Conservation (phyloP, 768 basidiomycete species). For the Butyriboletus loyo region DNA sequence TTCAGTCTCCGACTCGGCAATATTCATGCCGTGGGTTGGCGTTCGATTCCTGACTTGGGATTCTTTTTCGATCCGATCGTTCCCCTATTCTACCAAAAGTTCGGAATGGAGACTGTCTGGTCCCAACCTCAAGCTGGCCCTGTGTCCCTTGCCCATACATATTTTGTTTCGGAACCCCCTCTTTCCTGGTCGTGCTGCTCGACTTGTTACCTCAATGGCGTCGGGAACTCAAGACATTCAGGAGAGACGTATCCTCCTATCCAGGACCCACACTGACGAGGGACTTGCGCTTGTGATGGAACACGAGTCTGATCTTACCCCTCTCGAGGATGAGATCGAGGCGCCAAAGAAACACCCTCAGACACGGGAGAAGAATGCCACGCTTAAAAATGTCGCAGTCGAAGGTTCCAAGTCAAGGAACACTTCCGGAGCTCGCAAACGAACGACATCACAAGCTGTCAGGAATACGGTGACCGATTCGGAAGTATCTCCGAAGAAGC, state of each 20-base stretch:
- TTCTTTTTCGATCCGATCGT: neutral
- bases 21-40: neutral
- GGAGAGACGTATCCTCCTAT: neutral
- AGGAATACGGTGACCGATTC: conserved; percentile 6
- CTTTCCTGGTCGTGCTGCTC: no score
- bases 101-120: neutral
- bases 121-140: neutral
- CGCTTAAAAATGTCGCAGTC: neutral
- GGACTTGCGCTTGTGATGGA: neutral
- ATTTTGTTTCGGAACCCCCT: neutral
- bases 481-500: conserved; percentile 23
- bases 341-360: neutral
- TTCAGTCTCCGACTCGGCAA: conserved; percentile 22
- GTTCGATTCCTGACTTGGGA: conserved; percentile 4
- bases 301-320: conserved; percentile 16
- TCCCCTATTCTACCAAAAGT: conserved; percentile 15
- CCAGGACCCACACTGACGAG: neutral
- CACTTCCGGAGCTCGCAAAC: neutral
- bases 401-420: neutral
- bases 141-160: neutral
- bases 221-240: neutral
- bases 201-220: neutral
- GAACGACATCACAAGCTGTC: conserved; percentile 6
- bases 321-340: conserved; percentile 9
- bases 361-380: neutral